Conservation (phyloP, 192 early-diverging fungal species). For the Coemansia sp. region DNA sequence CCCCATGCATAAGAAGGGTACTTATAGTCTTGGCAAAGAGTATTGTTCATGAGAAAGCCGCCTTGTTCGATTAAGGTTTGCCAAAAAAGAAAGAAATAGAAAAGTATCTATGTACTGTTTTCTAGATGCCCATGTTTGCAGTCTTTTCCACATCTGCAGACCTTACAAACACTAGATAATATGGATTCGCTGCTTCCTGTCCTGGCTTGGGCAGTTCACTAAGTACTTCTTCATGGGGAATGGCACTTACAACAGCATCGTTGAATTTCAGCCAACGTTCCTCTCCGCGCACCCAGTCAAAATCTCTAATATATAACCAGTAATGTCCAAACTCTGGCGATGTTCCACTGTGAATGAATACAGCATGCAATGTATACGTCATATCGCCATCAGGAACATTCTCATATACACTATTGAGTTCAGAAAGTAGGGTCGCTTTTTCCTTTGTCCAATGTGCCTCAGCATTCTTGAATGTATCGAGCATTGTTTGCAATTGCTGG, state of each 20-base stretch:
- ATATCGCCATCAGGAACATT: conserved; percentile 7
- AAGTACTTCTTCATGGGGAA: conserved; percentile 56
- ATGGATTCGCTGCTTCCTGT: conserved; percentile 57
- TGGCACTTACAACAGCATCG: conserved; percentile 63
- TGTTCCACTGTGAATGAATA: conserved; percentile 70
- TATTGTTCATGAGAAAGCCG: no score
- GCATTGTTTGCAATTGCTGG: conserved; percentile 6
- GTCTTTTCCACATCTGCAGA: conserved; percentile 7
- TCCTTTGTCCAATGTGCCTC: conserved; percentile 13
- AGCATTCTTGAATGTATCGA: conserved; percentile 5
- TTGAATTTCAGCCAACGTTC: conserved; percentile 73
- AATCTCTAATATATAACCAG: conserved; percentile 72
- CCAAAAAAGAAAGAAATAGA: background rate
- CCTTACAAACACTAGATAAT: conserved; percentile 68
- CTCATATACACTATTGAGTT: conserved; percentile 25
- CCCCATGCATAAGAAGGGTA: no score
- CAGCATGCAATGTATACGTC: conserved; percentile 67
- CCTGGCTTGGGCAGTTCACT: conserved; percentile 50
- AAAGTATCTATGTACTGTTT: background rate
- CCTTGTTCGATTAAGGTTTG: no score
- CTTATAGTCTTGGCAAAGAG: no score
- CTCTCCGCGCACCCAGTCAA: conserved; percentile 10
- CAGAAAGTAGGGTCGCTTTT: background rate
- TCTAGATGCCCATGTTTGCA: conserved; percentile 20
- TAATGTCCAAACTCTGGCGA: conserved; percentile 71